phyloP scores from a whole-genome alignment of 208 protist genomes.

The Trichomonas tenax region DNA sequence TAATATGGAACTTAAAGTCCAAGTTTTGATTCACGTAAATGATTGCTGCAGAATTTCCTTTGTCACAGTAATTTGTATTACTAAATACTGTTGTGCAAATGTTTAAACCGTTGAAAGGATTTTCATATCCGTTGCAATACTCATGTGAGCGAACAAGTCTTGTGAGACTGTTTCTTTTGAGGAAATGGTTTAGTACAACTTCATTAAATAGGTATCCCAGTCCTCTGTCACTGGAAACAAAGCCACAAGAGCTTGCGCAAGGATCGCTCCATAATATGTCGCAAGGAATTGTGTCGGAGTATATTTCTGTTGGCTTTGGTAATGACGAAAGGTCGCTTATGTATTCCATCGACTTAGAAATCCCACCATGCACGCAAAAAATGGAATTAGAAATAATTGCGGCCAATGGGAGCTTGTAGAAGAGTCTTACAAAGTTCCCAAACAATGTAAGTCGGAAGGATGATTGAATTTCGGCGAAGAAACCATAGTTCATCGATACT shows the following conservation, averaged over 20 bases:
- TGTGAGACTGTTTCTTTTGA: background rate
- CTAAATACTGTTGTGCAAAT: background rate
- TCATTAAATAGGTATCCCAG: background rate
- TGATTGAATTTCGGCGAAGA: background rate
- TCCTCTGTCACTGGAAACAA: background rate
- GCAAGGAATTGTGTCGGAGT: background rate
- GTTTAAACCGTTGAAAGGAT: background rate
- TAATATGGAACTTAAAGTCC: background rate
- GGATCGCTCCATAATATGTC: background rate
- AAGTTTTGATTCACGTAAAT: background rate
- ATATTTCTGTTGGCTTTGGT: background rate
- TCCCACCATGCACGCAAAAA: conserved; percentile 12
- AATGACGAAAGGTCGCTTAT: background rate
- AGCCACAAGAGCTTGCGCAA: background rate
- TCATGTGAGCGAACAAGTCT: background rate
- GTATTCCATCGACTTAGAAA: background rate
- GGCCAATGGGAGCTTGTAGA: background rate
- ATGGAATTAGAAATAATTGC: background rate
- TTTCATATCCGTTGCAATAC: background rate
- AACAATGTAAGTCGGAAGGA: background rate
- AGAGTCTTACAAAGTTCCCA: background rate
- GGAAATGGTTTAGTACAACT: background rate
- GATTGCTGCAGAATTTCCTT: background rate
- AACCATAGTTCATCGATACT: background rate
- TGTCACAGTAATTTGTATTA: background rate